Conservation (phyloP, 306 rosid species). For the Cicer bijugum region DNA sequence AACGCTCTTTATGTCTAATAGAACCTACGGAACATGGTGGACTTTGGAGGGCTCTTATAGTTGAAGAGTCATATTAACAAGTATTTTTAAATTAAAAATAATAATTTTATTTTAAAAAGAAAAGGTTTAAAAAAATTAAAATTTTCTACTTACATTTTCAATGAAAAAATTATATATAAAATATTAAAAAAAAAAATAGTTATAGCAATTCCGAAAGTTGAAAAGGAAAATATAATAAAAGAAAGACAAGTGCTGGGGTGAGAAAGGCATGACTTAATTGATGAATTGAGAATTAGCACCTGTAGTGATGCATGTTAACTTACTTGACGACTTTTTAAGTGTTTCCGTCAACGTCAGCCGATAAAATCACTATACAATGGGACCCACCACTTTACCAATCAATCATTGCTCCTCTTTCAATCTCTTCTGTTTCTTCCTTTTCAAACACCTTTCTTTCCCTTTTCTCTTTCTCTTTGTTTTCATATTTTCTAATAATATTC, state of each 20-base stretch:
- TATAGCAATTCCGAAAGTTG: no score
- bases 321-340: background rate
- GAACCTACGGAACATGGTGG: no score
- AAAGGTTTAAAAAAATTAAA: no score
- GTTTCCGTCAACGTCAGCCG: background rate
- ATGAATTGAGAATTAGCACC: background rate
- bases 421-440: background rate
- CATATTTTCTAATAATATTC: no score
- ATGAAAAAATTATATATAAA: no score
- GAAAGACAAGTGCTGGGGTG: conserved; percentile 37
- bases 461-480: background rate
- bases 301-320: background rate
- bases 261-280: background rate
- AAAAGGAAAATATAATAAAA: background rate
- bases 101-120: no score
- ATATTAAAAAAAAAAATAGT: no score
- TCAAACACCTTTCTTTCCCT: background rate
- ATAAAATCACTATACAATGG: conserved; percentile 6
- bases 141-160: no score
- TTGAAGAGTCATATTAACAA: no score
- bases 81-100: no score
- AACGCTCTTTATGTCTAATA: no score
- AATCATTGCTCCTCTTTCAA: conserved; percentile 36
- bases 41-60: no score
- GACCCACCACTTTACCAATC: conserved; percentile 43